These are phyloP conservation scores for Chaetomium strumarium DNA, from an alignment of 2,329 filamentous ascomycete species.

Conservation along the genomic window DNA sequence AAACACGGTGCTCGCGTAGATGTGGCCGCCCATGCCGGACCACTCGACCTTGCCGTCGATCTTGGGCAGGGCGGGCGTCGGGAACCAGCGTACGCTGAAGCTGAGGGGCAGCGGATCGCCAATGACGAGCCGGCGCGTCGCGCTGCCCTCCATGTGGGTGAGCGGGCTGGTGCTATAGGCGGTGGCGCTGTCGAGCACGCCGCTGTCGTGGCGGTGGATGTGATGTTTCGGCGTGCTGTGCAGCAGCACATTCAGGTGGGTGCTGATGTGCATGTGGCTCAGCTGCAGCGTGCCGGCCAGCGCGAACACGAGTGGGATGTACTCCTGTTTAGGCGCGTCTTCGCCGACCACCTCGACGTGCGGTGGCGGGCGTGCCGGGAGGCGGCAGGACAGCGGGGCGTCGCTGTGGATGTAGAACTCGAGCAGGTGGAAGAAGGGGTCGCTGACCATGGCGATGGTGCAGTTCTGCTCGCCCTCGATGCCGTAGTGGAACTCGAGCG, in stretches of 20 bases:
- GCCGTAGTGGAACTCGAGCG: constrained; percentile 83
- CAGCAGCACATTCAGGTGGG: constrained; percentile 81
- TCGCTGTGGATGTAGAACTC: constrained; percentile 99
- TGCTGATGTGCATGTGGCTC: constrained; percentile 85
- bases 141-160: constrained; percentile 49
- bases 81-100: constrained; percentile 84
- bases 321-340: constrained; percentile 47
- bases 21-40: constrained; percentile 58
- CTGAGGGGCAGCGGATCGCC: constrained; percentile 75
- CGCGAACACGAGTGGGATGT: constrained; percentile 82
- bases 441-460: constrained; percentile 69
- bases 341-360: constrained; percentile 51
- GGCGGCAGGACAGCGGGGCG: constrained; percentile 83
- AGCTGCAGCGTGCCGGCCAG: constrained; percentile 83
- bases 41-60: constrained; percentile 61
- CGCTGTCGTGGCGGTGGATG: constrained; percentile 58
- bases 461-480: constrained; percentile 76
- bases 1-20: constrained; percentile 58
- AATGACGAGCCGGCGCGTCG: constrained; percentile 67
- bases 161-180: constrained; percentile 79
- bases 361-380: constrained; percentile 67
- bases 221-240: constrained; percentile 63
- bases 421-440: constrained; percentile 80
- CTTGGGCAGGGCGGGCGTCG: constrained; percentile 62
- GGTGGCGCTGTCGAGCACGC: constrained; percentile 78